Evolutionary conservation across 139 green algal genomes (phyloP), one percentile per base, ranked within the genome.

Genomic region (Tetradesmus lagerheimii): DNA sequence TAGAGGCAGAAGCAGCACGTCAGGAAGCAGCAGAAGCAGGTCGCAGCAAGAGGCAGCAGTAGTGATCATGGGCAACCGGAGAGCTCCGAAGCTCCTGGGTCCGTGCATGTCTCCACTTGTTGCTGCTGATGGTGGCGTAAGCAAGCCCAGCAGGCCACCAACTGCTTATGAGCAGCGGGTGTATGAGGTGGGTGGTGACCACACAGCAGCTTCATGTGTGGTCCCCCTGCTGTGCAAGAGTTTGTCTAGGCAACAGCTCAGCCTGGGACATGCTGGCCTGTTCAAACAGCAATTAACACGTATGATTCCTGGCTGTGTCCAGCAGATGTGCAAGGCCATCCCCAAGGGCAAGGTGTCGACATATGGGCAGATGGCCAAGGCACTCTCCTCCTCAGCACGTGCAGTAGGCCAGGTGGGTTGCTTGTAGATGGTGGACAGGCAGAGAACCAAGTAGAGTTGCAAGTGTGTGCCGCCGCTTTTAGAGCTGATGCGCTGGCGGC

Each of bases 291-390:
- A 71, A 0, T 8, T n/a, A 0, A 31, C 20, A 71, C 4, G 4
- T 31, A 2, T 71, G 20, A 6, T 50, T 83, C 6, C 35, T 3
- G 35, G 39, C 0, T 84, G 27, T 29, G 0, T 4, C 31, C 82
- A 77, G 84, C 91, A 95, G 93, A 79, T 94, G 4, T 97, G 94
- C 88, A 94, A 91, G 64, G 71, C 47, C 27, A 96, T 98, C 34
- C 96, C 96, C 0, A 62, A 89, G 2, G 96, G 96, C 67, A 96
- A 94, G 67, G 96, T 97, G 2, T 91, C 91, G 12, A 98, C 96
- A 0, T 98, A 98, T 41, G 95, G 94, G 20, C 89, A 92, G 0
- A 87, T 98, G 79, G 94, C 96, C 0, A 90, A 91, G 34, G 87
- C 93, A 1, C 78, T 98, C 6, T 87, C 83, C 18, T 95, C 87